Conservation (phyloP, 169 alveolate genomes). For the Ichthyophthirius multifiliis region DNA sequence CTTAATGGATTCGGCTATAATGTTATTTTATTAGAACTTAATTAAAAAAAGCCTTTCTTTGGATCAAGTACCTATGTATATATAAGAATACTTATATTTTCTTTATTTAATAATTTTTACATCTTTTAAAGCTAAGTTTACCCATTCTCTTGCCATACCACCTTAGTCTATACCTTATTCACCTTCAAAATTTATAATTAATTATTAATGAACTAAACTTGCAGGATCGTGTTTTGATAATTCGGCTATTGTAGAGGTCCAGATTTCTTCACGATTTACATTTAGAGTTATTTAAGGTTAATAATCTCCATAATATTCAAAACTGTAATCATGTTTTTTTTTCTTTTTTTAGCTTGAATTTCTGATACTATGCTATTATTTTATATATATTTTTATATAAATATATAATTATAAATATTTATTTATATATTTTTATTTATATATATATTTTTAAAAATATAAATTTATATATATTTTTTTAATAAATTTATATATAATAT, state of each 20-base stretch:
- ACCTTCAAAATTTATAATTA: neutral
- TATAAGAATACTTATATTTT: neutral
- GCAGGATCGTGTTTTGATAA: neutral
- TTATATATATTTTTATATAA: too few species aligned
- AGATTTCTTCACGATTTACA: neutral
- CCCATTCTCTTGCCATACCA: constrained; percentile 10
- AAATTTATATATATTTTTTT: too few species aligned
- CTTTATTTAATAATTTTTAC: neutral
- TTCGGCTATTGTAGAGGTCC: neutral
- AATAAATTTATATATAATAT: too few species aligned
- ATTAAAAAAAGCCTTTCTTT: neutral
- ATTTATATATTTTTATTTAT: too few species aligned
- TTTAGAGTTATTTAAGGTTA: neutral
- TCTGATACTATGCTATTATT: neutral
- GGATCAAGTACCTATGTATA: neutral
- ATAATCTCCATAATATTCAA: constrained; percentile 1
- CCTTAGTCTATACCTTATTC: constrained; percentile 11
- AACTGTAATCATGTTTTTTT: neutral
- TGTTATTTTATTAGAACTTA: neutral
- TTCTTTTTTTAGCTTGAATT: neutral
- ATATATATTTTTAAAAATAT: too few species aligned
- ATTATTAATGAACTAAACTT: neutral
- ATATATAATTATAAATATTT: too few species aligned
- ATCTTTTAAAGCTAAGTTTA: constrained; percentile 1
- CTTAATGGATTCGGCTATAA: neutral